Base-by-base conservation (phyloP, 2,329 filamentous ascomycete genomes). In the Tolypocladium inflatum region DNA sequence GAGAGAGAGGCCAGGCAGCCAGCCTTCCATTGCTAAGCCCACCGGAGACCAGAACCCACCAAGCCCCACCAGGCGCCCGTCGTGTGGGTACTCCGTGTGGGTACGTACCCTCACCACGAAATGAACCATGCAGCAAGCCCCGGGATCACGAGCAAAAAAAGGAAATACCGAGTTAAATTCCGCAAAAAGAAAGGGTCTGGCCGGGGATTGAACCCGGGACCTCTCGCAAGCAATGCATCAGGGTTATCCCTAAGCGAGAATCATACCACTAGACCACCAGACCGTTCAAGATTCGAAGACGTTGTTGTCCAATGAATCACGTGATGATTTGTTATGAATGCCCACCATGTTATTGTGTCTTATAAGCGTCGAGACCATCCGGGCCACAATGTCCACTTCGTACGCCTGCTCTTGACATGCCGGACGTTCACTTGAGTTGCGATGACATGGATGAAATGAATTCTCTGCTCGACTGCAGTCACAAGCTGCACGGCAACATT, bases 181-280 rank as follows among this genome's bases (percentile, higher is more conserved):
- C 11, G 51, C 30, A 51, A 67, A 71, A 70, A 71, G 63, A 37
- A 51, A 65, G 73, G 73, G 72, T 73, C 72, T 73, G 72, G 71
- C 73, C 73, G 73, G 71, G 73, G 72, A 75, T 75, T 73, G 73
- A 75, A 74, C 73, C 71, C 73, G 73, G 73, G 73, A 74, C 73
- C 73, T 75, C 73, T 74, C 73, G 73, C 73, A 75, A 67, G 63
- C 64, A 57, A 54, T 63, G 69, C 70, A 70, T 56, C 63, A 69
- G 72, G 71, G 70, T 74, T 62, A 55, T 70, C 82, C 82, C 83
- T 85, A 85, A 85, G 83, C 82, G 81, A 83, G 82, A 85, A 86
- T 85, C 81, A 85, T 85, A 85, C 82, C 82, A 80, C 82, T 83
- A 84, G 81, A 83, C 80, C 80, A 83, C 71, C 74, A 75, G 74